A percentile compares a stretch with the other conserved stretches of the same genome.
Evolutionary conservation across 2,329 filamentous ascomycete species (phyloP).

Genomic region (Lachnellula suecica): DNA sequence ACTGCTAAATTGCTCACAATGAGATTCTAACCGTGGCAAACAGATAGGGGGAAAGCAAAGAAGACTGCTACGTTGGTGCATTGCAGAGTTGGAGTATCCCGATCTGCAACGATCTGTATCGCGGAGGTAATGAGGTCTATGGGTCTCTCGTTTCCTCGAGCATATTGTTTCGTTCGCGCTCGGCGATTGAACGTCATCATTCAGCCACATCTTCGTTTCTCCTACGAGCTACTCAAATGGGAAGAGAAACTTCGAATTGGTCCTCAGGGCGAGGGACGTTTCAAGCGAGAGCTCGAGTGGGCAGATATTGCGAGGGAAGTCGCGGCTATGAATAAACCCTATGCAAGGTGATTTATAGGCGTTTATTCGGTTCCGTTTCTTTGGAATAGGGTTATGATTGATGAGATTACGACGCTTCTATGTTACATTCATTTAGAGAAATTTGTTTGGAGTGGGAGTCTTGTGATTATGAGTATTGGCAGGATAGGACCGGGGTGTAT

Average conservation of each 20-base stretch:
- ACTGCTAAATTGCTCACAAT: constrained; percentile 3
- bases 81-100: constrained; percentile 92
- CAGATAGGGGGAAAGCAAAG: constrained; percentile 75
- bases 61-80: constrained; percentile 89
- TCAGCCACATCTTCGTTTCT: constrained; percentile 91
- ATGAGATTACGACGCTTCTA: constrained; percentile 17
- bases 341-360: constrained; percentile 57
- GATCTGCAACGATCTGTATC: constrained; percentile 96
- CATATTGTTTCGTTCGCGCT: constrained; percentile 95
- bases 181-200: constrained; percentile 96
- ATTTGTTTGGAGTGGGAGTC: constrained; percentile 6
- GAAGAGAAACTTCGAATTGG: constrained; percentile 69
- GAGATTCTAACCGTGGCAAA: constrained; percentile 10
- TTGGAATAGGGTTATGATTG: constrained; percentile 9
- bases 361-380: constrained; percentile 1
- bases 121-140: constrained; percentile 93
- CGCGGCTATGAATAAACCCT: constrained; percentile 93
- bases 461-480: neutral
- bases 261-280: constrained; percentile 39
- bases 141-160: constrained; percentile 80
- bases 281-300: constrained; percentile 88
- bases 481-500: neutral
- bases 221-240: constrained; percentile 94
- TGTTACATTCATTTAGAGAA: constrained; percentile 20
- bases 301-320: constrained; percentile 84